Percentiles rank a stretch among this genome's conserved stretches.
Conservation (phyloP, 106 monocot species). For the Apostasia ramifera region DNA sequence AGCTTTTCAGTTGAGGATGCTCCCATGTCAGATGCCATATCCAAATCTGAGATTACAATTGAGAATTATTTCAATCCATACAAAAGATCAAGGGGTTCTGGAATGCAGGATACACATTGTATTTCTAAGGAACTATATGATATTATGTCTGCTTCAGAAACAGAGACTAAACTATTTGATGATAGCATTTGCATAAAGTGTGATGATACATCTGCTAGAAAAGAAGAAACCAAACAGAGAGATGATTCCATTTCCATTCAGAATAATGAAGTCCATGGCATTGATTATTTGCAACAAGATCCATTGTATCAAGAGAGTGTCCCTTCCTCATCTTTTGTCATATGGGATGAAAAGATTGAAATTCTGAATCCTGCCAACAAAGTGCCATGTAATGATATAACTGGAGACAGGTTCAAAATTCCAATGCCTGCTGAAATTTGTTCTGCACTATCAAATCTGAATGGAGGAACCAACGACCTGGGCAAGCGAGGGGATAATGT, state of each 20-base stretch:
- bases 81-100: constrained; percentile 3
- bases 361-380: constrained; percentile 32
- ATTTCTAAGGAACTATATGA: neutral
- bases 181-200: neutral
- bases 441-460: neutral
- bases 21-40: constrained; percentile 10
- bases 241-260: constrained; percentile 3
- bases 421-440: neutral
- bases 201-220: neutral
- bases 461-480: neutral
- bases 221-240: neutral
- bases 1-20: constrained; percentile 13
- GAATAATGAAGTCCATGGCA: neutral
- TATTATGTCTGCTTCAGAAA: neutral
- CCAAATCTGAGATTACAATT: constrained; percentile 6
- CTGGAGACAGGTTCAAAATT: constrained; percentile 10
- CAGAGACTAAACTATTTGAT: neutral
- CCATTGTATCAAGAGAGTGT: constrained; percentile 5
- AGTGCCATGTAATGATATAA: constrained; percentile 26
- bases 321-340: constrained; percentile 17
- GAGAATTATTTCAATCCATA: constrained; percentile 4
- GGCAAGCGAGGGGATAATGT: neutral
- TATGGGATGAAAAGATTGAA: constrained; percentile 72
- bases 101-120: neutral
- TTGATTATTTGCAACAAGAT: constrained; percentile 1